Percentiles rank a stretch among this genome's conserved stretches.
phyloP scores from a whole-genome alignment of 1,139 yeast species.

The Wickerhamomyces sp. region DNA sequence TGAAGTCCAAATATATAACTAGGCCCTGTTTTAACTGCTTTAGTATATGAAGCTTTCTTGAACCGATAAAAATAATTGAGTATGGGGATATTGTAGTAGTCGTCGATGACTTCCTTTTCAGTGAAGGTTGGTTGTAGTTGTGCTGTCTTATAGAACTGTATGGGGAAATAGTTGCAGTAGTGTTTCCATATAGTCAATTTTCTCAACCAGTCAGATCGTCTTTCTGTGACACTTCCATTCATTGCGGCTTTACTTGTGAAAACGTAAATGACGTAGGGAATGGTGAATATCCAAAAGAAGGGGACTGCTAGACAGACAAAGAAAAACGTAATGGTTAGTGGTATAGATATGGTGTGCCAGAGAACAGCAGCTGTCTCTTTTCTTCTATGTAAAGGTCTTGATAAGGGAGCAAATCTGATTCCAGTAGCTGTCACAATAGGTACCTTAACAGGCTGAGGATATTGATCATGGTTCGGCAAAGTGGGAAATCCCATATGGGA shows the following conservation, averaged over 20 bases:
- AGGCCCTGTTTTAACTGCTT: conserved; percentile 46
- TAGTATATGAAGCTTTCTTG: conserved; percentile 14
- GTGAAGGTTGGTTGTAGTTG: conserved; percentile 76
- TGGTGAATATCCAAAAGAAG: conserved; percentile 59
- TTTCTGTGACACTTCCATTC: conserved; percentile 61
- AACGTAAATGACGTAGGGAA: conserved; percentile 58
- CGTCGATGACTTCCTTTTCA: conserved; percentile 20
- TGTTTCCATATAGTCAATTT: conserved; percentile 62
- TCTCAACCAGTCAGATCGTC: conserved; percentile 57
- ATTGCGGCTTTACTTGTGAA: conserved; percentile 59
- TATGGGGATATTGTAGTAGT: conserved; percentile 11
- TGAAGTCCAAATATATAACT: conserved; percentile 89
- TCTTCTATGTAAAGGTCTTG: conserved; percentile 54
- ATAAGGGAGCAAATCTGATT: conserved; percentile 37
- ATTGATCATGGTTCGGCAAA: too few species aligned
- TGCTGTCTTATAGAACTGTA: conserved; percentile 63
- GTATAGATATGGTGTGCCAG: conserved; percentile 75
- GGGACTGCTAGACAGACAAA: conserved; percentile 62
- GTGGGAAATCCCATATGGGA: too few species aligned
- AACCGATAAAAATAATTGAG: conserved; percentile 7
- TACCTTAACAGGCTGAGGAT: too few species aligned
- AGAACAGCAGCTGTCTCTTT: conserved; percentile 69
- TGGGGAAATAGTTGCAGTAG: conserved; percentile 79
- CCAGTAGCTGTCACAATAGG: too few species aligned
- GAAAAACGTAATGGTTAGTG: conserved; percentile 50